These are phyloP conservation scores for Botrytis hyacinthi DNA, from an alignment of 2,329 filamentous ascomycete genomes.

Conservation along the genomic window DNA sequence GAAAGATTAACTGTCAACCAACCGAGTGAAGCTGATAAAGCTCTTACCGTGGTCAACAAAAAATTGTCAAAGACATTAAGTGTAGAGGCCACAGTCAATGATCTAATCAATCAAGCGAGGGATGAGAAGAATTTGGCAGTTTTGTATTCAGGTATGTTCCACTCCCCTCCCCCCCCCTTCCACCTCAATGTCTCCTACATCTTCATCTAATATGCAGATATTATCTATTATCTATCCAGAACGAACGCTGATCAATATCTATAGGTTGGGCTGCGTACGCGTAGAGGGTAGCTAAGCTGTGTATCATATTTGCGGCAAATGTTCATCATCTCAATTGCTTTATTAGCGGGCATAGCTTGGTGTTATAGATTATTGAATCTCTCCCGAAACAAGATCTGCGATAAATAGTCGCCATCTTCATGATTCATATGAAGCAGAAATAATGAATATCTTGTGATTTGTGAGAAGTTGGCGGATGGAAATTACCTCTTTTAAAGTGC, in stretches of 20 bases:
- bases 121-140: conserved; percentile 91
- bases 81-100: conserved; percentile 92
- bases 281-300: conserved; percentile 22
- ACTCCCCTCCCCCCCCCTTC: not conserved
- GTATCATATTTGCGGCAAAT: not conserved
- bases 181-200: not conserved
- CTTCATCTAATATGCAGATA: not conserved
- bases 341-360: not conserved
- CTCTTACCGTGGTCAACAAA: conserved; percentile 89
- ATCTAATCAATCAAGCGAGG: conserved; percentile 91
- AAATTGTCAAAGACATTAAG: conserved; percentile 93
- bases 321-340: not conserved
- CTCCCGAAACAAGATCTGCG: not conserved
- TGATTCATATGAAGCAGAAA: not conserved
- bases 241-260: conserved; percentile 19
- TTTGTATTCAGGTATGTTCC: conserved; percentile 62
- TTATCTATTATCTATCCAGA: not conserved
- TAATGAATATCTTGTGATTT: not conserved
- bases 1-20: conserved; percentile 50
- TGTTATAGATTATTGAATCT: not conserved
- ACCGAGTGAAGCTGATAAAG: conserved; percentile 81
- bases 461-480: not conserved
- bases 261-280: conserved; percentile 53
- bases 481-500: not conserved
- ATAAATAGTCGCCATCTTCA: not conserved